Base-by-base conservation (phyloP, 2,329 filamentous ascomycete genomes). In the Kalmusia sp. region DNA sequence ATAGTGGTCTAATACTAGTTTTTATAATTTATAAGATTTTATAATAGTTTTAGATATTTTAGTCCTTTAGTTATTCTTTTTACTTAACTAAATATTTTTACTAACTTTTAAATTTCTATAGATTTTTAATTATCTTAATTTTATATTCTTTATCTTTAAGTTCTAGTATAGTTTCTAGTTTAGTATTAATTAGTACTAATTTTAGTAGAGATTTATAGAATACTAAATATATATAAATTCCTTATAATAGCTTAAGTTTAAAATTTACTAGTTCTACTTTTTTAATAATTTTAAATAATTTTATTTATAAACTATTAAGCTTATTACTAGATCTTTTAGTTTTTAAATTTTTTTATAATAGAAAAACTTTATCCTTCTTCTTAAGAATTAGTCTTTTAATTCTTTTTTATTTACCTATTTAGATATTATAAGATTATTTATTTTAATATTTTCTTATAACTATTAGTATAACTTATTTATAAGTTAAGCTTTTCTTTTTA, bases 371-470 rank as follows among this genome's bases (percentile, higher is more conserved):
- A 27, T 47, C 22, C 12, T 21, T 19, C 12, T 17, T 47, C 12
- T 47, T 37, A 52, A 52, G 21, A 21, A 15, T 52, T 52, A 41
- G 49, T 52, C 40, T n/a, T 34, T 46, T 52, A 52, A 52, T 41
- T 7, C 22, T 30, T 41, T 41, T 14, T 41, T 41, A 28, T 41
- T 41, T 17, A 19, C n/a, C 12, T 40, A 24, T 52, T 40, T 39
- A 9, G 12, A 39, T 52, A 35, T 25, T 47, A 24, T 24, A n/a
- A 37, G 12, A 14, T 17, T 7, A 4, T 17, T 47, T 2, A 11
- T 14, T 4, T 4, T 46, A 25, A 46, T 52, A 7, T 38, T 40
- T 34, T 31, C 27, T 6, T 15, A 11, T 21, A 37, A 24, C 5
- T 34, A 8, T 17, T 21, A 38, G 37, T 34, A 33, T 46, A 40